These are phyloP conservation scores for Cryphonectria nitschkei DNA, from an alignment of 2,329 filamentous ascomycete species.

Conservation along the genomic window DNA sequence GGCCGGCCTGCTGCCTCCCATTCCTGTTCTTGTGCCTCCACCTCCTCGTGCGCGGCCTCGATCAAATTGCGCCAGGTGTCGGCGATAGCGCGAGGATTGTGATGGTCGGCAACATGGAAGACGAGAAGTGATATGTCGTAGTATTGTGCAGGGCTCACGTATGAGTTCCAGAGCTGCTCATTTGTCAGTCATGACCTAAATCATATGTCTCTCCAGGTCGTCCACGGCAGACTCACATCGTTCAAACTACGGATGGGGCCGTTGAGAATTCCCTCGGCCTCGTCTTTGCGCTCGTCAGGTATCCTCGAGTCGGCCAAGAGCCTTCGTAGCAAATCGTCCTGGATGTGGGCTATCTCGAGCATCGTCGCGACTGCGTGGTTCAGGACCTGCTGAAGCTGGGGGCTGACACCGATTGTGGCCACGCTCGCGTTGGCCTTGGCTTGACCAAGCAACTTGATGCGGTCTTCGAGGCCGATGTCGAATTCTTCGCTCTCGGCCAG, in stretches of 20 bases:
- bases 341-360: slow-evolving; percentile 91
- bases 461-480: slow-evolving; percentile 74
- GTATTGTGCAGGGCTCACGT: slow-evolving; percentile 84
- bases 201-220: slow-evolving; percentile 9
- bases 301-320: slow-evolving; percentile 75
- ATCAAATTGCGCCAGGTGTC: slow-evolving; percentile 86
- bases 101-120: slow-evolving; percentile 88
- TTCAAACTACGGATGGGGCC: slow-evolving; percentile 78
- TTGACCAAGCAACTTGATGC: slow-evolving; percentile 86
- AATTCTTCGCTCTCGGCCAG: slow-evolving; percentile 81
- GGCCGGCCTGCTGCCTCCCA: slow-evolving; percentile 48
- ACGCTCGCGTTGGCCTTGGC: slow-evolving; percentile 93
- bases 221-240: slow-evolving; percentile 59
- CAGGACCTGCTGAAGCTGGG: slow-evolving; percentile 82
- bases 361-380: slow-evolving; percentile 83
- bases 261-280: slow-evolving; percentile 71
- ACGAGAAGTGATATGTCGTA: slow-evolving; percentile 93
- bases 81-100: slow-evolving; percentile 81
- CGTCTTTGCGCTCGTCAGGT: slow-evolving; percentile 60
- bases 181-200: not conserved
- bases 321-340: slow-evolving; percentile 85
- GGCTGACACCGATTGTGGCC: slow-evolving; percentile 73
- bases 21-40: slow-evolving; percentile 42
- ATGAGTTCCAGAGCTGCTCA: slow-evolving; percentile 83
- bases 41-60: slow-evolving; percentile 67